Evolutionary conservation across 257 asterid species (phyloP), one percentile per base, ranked within the genome.

Genomic region (Avicennia marina): DNA sequence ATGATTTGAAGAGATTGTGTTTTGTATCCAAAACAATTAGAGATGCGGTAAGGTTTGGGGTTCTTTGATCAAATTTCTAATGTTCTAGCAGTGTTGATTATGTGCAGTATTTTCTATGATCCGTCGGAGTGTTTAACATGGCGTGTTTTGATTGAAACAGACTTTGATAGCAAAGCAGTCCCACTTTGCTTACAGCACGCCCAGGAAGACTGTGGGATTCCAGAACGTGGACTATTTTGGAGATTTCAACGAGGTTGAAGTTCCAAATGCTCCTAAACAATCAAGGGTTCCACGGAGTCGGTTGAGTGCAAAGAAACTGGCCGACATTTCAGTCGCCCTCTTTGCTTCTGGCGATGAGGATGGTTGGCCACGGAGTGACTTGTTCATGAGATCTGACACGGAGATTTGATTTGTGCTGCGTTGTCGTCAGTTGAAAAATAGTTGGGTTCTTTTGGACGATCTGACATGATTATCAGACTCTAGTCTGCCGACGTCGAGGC

Each of bases 41-140:
- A 58, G 90, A 84, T 62, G 83, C 79, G 51, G 96, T 87, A 51
- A 77, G 87, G 17, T n/a, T n/a, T n/a, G n/a, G n/a, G n/a, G n/a
- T n/a, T n/a, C n/a, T n/a, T n/a, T n/a, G n/a, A n/a, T n/a, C n/a
- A n/a, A n/a, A n/a, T n/a, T n/a, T n/a, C n/a, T n/a, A n/a, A n/a
- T n/a, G n/a, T n/a, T 6, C 54, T 33, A 9, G 1, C 8, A 3
- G 2, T 53, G 19, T 7, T 19, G 8, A 3, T 4, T 39, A 13
- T 17, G 50, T 3, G n/a, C 12, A 17, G 1, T 18, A 17, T 15
- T 27, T 27, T 11, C 8, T n/a, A 5, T 5, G 16, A 12, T 51
- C 31, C 29, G n/a, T 62, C 29, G 31, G n/a, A n/a, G n/a, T n/a
- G n/a, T n/a, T 51, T 63, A 17, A 63, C 12, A 11, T 6, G 39